A percentile compares a stretch with the other conserved stretches of the same genome.
These are phyloP conservation scores for Pinus taeda DNA, from an alignment of 75 land plant genomes.

Conservation along the genomic window DNA sequence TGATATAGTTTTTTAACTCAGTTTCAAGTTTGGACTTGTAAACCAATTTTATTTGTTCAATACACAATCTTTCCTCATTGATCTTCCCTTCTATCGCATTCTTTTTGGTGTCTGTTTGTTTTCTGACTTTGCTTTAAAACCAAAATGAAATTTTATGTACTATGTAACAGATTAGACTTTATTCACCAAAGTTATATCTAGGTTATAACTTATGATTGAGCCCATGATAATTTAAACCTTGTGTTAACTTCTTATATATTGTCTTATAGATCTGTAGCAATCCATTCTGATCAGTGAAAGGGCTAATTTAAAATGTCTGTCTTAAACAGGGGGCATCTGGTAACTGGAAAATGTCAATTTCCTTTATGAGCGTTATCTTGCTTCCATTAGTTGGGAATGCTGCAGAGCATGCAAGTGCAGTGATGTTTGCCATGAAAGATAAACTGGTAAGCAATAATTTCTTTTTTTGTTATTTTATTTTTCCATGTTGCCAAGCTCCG, in stretches of 20 bases:
- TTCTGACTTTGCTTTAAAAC: background rate
- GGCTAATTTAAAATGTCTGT: conserved; percentile 1
- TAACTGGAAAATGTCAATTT: conserved; percentile 71
- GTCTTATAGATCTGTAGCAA: background rate
- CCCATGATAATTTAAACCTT: background rate
- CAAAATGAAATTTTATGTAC: background rate
- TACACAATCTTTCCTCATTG: background rate
- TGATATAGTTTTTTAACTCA: background rate
- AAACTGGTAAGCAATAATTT: conserved; percentile 66
- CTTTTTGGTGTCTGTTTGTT: background rate
- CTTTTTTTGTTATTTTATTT: background rate
- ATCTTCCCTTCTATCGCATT: background rate
- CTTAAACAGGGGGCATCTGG: conserved; percentile 79
- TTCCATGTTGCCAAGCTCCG: background rate
- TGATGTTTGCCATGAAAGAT: conserved; percentile 97
- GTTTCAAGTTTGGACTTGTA: background rate
- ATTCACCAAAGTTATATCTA: background rate
- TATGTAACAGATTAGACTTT: background rate
- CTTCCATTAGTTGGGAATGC: conserved; percentile 99
- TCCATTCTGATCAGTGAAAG: background rate
- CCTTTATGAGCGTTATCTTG: conserved; percentile 93
- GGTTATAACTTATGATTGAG: background rate
- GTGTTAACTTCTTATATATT: background rate
- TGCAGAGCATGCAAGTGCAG: conserved; percentile 98
- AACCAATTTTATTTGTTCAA: background rate